Evolutionary conservation across 306 rosid species (phyloP), one percentile per base, ranked within the genome.

Genomic region (Dryas alaskensis): DNA sequence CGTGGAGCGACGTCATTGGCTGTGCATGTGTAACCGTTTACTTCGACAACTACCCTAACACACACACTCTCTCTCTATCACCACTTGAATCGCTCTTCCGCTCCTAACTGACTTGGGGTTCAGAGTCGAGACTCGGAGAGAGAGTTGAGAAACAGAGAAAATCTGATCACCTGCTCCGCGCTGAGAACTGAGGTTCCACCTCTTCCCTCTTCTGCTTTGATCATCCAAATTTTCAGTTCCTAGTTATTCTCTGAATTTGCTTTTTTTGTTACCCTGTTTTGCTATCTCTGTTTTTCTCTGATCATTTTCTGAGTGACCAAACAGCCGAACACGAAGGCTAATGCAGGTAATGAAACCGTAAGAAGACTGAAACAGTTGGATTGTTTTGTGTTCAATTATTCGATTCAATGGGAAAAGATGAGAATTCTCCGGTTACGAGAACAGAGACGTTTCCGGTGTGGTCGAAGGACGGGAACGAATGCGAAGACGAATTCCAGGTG

Each of bases 381-480:
- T 27, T 27, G 31, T 27, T 27, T 27, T 27, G 1, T 0, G 31
- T 27, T 27, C 31, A 27, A 45, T 1, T 45, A 0, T 14, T 59
- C 16, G 42, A 59, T 25, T 31, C 8, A 54, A 83, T 86, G 87
- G 90, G 87, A 42, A 83, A 63, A 27, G 90, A 86, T 58, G 87
- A 4, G 58, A 52, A 52, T 4, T n/a, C 58, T n/a, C 79, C 69
- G 89, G 83, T 51, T 9, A 79, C 22, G 80, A 60, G 25, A 40
- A 46, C 55, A 79, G 70, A 5, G 51, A 22, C 19, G 61, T 90
- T 88, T 80, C 89, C 87, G 53, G 87, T 88, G 7, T 90, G 98
- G 98, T 73, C 90, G 1, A 90, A 65, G 46, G 90, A 85, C 9
- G 87, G 84, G 60, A 48, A 60, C 4, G 93, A 93, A 70, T 93